A percentile compares a stretch with the other conserved stretches of the same genome.
phyloP scores from a whole-genome alignment of 768 basidiomycete genomes.

The Tulasnella sp. region DNA sequence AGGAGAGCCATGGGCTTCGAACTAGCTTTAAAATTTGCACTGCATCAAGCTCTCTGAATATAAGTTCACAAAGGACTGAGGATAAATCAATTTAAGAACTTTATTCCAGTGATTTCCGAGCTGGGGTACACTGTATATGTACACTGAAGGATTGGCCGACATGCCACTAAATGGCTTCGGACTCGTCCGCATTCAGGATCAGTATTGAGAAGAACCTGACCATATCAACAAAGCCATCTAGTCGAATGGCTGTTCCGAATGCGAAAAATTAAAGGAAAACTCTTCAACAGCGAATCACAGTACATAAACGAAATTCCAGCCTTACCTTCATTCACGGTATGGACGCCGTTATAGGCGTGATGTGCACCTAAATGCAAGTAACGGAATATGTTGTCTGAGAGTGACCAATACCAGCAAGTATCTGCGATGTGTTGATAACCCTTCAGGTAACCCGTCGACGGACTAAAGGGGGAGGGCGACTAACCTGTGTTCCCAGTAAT shows the following conservation, averaged over 20 bases:
- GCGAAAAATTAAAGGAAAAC: not conserved
- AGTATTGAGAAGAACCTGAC: slow-evolving; percentile 40
- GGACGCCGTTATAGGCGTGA: slow-evolving; percentile 37
- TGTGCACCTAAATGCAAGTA: slow-evolving; percentile 33
- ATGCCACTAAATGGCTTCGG: slow-evolving; percentile 13
- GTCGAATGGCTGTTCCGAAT: slow-evolving; percentile 28
- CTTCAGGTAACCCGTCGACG: not conserved
- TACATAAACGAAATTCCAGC: not conserved
- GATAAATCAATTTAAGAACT: too few relatives aligned
- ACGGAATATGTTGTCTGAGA: slow-evolving; percentile 57
- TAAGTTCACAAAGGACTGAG: too few relatives aligned
- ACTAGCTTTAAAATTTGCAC: too few relatives aligned
- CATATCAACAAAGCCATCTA: slow-evolving; percentile 36
- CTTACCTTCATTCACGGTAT: slow-evolving; percentile 68
- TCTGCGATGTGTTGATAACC: slow-evolving; percentile 30
- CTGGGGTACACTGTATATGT: too few relatives aligned
- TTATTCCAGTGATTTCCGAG: too few relatives aligned
- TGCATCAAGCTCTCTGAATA: too few relatives aligned
- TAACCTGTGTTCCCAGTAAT: slow-evolving; percentile 25
- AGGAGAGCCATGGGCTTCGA: too few relatives aligned
- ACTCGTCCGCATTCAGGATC: slow-evolving; percentile 41
- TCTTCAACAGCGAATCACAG: too few relatives aligned
- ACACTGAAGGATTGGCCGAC: not conserved
- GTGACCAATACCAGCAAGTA: slow-evolving; percentile 51
- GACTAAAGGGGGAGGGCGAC: not conserved